Conservation (phyloP, 2,329 filamentous ascomycete genomes). For the Bipolaris sorokiniana region DNA sequence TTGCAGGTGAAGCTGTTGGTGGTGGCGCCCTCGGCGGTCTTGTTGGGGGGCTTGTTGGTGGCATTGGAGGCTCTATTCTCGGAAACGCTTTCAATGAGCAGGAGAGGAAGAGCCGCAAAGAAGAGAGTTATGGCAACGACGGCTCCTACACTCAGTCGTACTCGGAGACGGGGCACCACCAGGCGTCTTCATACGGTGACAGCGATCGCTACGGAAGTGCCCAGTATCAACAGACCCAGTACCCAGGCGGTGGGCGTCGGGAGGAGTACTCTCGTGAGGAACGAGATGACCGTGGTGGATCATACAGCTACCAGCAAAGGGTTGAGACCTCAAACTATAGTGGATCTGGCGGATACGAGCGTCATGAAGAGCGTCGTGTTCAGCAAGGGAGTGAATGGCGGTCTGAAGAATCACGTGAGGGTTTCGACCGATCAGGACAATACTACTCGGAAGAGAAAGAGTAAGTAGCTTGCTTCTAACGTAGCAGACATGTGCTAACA, state of each 20-base stretch:
- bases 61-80: slow-evolving; percentile 66
- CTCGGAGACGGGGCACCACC: slow-evolving; percentile 65
- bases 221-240: slow-evolving; percentile 64
- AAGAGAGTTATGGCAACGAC: slow-evolving; percentile 62
- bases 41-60: slow-evolving; percentile 69
- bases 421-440: slow-evolving; percentile 46
- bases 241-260: slow-evolving; percentile 62
- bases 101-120: slow-evolving; percentile 61
- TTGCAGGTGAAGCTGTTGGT: slow-evolving; percentile 65
- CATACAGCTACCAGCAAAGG: slow-evolving; percentile 65
- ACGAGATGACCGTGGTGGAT: slow-evolving; percentile 55
- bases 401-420: slow-evolving; percentile 46
- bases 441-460: slow-evolving; percentile 52
- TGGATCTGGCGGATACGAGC: slow-evolving; percentile 62
- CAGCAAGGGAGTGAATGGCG: slow-evolving; percentile 53
- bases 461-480: slow-evolving; percentile 27
- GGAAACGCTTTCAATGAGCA: slow-evolving; percentile 63
- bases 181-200: slow-evolving; percentile 40
- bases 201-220: slow-evolving; percentile 65
- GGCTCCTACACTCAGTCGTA: slow-evolving; percentile 67
- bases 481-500: slow-evolving; percentile 16
- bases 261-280: slow-evolving; percentile 68
- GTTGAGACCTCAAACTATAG: slow-evolving; percentile 59
- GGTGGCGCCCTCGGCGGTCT: slow-evolving; percentile 72
- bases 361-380: slow-evolving; percentile 62